Percentiles rank a stretch among this genome's conserved stretches.
Evolutionary conservation across 1,284 basidiomycete genomes (phyloP).

Genomic region (Boletus smithii): DNA sequence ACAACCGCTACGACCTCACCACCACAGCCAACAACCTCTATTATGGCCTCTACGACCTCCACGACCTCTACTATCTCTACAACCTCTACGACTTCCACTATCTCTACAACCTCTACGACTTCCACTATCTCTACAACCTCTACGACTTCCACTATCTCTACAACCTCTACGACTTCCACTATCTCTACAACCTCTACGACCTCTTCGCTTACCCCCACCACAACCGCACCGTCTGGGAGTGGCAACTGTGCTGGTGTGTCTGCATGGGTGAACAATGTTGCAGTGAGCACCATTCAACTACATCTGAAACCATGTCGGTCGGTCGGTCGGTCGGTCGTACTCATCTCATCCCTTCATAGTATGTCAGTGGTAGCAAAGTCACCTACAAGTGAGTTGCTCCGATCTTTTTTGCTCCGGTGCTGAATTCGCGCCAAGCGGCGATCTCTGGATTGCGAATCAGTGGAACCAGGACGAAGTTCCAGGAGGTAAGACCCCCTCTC

Average conservation of each 20-base stretch:
- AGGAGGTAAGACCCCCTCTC: constrained; percentile 21
- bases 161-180: not conserved
- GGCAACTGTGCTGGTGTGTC: constrained; percentile 22
- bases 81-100: constrained; percentile 3
- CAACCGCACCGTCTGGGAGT: too few relatives aligned
- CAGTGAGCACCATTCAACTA: not conserved
- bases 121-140: too few relatives aligned
- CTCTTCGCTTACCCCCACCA: too few relatives aligned
- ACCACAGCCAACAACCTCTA: not conserved
- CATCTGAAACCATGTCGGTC: too few relatives aligned
- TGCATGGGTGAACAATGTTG: constrained; percentile 19
- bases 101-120: too few relatives aligned
- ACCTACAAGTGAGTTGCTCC: constrained; percentile 24
- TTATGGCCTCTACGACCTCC: not conserved
- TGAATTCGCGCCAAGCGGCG: too few relatives aligned
- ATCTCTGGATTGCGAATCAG: constrained; percentile 26
- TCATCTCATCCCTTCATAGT: constrained; percentile 18
- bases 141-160: too few relatives aligned
- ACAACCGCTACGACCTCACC: too few relatives aligned
- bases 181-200: not conserved
- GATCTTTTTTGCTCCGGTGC: too few relatives aligned
- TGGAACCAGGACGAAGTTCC: constrained; percentile 25
- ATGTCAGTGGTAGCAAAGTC: constrained; percentile 18
- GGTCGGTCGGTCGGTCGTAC: not conserved
- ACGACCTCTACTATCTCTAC: not conserved